phyloP scores from a whole-genome alignment of 768 basidiomycete species.

The Boletus barrowsii region DNA sequence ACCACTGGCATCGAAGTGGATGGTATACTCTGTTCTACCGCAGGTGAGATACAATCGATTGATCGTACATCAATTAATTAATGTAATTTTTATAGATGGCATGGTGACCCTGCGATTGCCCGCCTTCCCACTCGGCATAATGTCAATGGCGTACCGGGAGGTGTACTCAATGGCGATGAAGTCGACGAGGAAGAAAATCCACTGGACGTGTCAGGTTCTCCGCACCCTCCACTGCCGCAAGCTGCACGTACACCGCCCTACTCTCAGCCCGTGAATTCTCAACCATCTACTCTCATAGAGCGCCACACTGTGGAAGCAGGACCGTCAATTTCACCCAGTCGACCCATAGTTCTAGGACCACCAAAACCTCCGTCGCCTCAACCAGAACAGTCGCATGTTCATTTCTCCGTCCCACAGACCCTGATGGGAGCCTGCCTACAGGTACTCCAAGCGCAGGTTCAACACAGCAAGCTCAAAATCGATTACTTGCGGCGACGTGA shows the following conservation, averaged over 20 bases:
- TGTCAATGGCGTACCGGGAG: constrained; percentile 29
- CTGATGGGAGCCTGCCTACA: constrained; percentile 57
- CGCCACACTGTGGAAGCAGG: constrained; percentile 19
- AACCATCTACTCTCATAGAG: constrained; percentile 12
- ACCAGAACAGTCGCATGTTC: constrained; percentile 42
- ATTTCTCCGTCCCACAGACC: constrained; percentile 53
- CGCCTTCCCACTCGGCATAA: constrained; percentile 43
- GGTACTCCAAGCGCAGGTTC: constrained; percentile 62
- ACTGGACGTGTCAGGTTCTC: constrained; percentile 40
- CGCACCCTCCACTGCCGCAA: constrained; percentile 30
- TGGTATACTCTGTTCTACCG: constrained; percentile 76
- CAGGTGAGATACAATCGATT: constrained; percentile 40
- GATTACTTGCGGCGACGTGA: constrained; percentile 66
- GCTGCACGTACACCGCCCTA: constrained; percentile 21
- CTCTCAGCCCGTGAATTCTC: constrained; percentile 17
- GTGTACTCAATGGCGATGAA: constrained; percentile 38
- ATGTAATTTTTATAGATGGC: constrained; percentile 45
- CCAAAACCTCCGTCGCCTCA: constrained; percentile 14
- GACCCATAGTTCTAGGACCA: constrained; percentile 6
- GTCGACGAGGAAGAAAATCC: constrained; percentile 52
- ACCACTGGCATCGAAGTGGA: constrained; percentile 74
- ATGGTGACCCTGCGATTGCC: constrained; percentile 61
- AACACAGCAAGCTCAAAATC: constrained; percentile 66
- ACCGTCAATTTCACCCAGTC: constrained; percentile 17
- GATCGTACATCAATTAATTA: neutral